Conservation (phyloP, 495 filamentous ascomycete species). For the Lepidopterella palustris region DNA sequence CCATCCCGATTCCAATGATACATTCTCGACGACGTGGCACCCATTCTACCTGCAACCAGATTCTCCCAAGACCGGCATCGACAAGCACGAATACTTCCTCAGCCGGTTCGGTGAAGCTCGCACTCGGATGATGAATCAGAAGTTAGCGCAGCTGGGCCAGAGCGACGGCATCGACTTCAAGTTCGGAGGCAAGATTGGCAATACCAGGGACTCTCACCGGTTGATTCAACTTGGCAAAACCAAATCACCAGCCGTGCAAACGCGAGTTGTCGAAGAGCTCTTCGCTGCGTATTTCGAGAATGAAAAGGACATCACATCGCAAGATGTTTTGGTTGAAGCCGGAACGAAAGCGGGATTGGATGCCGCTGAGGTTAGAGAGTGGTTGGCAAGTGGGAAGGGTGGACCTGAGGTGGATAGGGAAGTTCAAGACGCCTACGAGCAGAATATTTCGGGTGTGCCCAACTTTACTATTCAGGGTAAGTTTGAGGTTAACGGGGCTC, state of each 20-base stretch:
- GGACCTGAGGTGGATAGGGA: constrained; percentile 66
- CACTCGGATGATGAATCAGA: constrained; percentile 48
- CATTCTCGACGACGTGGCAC: constrained; percentile 64
- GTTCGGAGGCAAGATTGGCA: constrained; percentile 67
- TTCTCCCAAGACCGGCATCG: constrained; percentile 48
- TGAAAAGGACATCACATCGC: constrained; percentile 67
- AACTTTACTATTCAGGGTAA: constrained; percentile 50
- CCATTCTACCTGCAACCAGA: constrained; percentile 76
- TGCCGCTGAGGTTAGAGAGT: constrained; percentile 49
- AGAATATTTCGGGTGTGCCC: constrained; percentile 64
- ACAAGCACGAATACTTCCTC: constrained; percentile 51
- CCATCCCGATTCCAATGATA: constrained; percentile 56
- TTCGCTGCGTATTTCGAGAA: constrained; percentile 73
- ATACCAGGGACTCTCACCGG: constrained; percentile 69
- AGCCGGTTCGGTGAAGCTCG: constrained; percentile 56
- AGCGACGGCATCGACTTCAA: constrained; percentile 65
- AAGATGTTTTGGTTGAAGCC: constrained; percentile 51
- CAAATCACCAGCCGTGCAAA: constrained; percentile 51
- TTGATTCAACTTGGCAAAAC: constrained; percentile 63
- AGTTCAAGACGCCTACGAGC: constrained; percentile 51
- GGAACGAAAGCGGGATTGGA: constrained; percentile 60
- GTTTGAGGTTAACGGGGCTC: constrained; percentile 35
- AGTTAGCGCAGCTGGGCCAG: constrained; percentile 52
- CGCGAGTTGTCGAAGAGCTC: constrained; percentile 57
- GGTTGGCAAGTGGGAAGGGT: constrained; percentile 58